Percentiles rank a stretch among this genome's conserved stretches.
These are phyloP conservation scores for Neotropicomus parvogracilis DNA, from an alignment of 1,284 basidiomycete species.

Conservation along the genomic window DNA sequence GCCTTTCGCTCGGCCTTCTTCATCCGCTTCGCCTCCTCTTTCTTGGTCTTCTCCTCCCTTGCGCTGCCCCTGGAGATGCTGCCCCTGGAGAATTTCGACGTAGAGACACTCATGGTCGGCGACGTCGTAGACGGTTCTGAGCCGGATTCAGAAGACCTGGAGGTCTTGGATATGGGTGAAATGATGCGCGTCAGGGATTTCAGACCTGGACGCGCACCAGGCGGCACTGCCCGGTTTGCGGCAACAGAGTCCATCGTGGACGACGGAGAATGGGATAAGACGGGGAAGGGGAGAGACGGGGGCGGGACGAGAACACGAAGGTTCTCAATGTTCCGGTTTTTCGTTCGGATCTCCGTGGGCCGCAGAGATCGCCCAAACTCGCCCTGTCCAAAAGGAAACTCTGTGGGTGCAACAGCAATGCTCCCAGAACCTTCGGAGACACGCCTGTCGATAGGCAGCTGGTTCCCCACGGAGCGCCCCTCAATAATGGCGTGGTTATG, in stretches of 20 bases:
- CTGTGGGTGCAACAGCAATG: slow-evolving; percentile 24
- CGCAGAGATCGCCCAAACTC: neutral
- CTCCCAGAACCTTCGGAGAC: slow-evolving; percentile 25
- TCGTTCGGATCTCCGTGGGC: slow-evolving; percentile 16
- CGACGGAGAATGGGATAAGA: slow-evolving; percentile 16
- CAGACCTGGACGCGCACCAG: slow-evolving; percentile 12
- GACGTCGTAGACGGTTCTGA: slow-evolving; percentile 17
- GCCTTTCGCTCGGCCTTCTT: slow-evolving; percentile 45
- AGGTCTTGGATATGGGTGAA: slow-evolving; percentile 22
- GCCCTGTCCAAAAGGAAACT: slow-evolving; percentile 11
- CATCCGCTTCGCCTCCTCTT: slow-evolving; percentile 43
- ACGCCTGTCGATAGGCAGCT: neutral
- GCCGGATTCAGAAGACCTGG: slow-evolving; percentile 6
- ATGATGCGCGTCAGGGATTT: slow-evolving; percentile 30
- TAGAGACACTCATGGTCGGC: slow-evolving; percentile 15
- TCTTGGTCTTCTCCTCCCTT: slow-evolving; percentile 36
- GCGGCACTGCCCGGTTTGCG: slow-evolving; percentile 1
- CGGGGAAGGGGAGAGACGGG: slow-evolving; percentile 15
- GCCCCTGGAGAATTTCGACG: slow-evolving; percentile 15
- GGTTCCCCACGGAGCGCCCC: slow-evolving; percentile 18
- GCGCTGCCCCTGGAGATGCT: slow-evolving; percentile 20
- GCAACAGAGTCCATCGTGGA: slow-evolving; percentile 12
- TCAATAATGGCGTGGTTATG: slow-evolving; percentile 28
- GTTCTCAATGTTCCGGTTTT: slow-evolving; percentile 31
- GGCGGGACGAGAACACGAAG: slow-evolving; percentile 32